These are phyloP conservation scores for Fusarium redolens DNA, from an alignment of 2,329 filamentous ascomycete species.

Conservation along the genomic window DNA sequence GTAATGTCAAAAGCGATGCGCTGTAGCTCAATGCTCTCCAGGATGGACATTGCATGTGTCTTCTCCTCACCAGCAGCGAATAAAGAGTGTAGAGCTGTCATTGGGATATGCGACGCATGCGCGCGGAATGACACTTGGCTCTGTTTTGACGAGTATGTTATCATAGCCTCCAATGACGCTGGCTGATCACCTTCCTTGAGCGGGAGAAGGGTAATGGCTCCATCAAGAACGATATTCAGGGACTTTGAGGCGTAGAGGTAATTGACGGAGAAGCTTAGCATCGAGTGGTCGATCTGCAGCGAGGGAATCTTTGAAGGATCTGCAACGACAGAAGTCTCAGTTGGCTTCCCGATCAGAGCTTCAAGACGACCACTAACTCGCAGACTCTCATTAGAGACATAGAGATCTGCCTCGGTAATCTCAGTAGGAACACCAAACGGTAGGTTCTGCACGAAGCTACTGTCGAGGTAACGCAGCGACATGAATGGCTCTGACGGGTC, in stretches of 20 bases:
- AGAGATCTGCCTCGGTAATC: rapidly evolving
- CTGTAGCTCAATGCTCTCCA: background rate
- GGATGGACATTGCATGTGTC: rapidly evolving
- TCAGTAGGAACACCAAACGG: rapidly evolving
- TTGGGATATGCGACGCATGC: rapidly evolving
- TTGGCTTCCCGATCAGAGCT: background rate
- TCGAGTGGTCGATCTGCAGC: rapidly evolving
- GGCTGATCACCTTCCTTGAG: rapidly evolving
- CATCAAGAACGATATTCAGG: rapidly evolving
- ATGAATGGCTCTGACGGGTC: rapidly evolving
- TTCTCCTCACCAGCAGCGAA: background rate
- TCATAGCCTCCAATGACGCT: rapidly evolving
- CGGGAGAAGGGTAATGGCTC: rapidly evolving
- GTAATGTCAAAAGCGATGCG: rapidly evolving
- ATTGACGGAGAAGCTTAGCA: background rate
- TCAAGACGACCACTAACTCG: rapidly evolving
- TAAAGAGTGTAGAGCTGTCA: background rate
- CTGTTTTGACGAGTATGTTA: background rate
- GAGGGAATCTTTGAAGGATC: background rate
- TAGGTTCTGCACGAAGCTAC: rapidly evolving
- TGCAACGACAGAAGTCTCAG: rapidly evolving
- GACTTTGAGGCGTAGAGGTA: rapidly evolving
- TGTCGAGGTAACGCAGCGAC: background rate
- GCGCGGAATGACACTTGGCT: rapidly evolving
- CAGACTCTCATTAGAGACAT: rapidly evolving